phyloP scores from a whole-genome alignment of 106 monocot species.

The Allium fistulosum region DNA sequence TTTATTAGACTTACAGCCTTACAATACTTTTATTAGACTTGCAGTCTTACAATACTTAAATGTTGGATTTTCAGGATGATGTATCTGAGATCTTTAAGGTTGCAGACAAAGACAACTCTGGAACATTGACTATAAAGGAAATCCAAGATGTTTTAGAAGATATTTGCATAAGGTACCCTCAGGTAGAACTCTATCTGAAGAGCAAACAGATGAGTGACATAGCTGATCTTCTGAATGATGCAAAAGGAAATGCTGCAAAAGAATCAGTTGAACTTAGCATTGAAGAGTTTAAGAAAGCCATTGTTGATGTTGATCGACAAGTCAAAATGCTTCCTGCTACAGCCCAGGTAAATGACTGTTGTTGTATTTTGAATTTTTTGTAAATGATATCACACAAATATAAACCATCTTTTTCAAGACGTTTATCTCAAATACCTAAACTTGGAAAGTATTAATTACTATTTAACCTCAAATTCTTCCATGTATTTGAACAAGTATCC shows the following conservation, averaged over 20 bases:
- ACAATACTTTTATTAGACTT: background rate
- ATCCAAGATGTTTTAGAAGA: conserved; percentile 53
- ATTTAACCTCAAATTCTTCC: too few species aligned
- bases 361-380: background rate
- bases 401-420: too few species aligned
- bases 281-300: conserved; percentile 55
- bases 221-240: conserved; percentile 30
- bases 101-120: conserved; percentile 62
- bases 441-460: too few species aligned
- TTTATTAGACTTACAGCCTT: background rate
- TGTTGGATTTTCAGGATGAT: conserved; percentile 36
- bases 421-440: too few species aligned
- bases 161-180: conserved; percentile 43
- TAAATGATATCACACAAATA: too few species aligned
- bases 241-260: conserved; percentile 28
- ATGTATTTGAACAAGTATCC: too few species aligned
- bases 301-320: conserved; percentile 37
- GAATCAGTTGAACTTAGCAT: conserved; percentile 40
- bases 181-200: conserved; percentile 34
- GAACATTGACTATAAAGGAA: conserved; percentile 56
- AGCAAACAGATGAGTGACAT: conserved; percentile 44
- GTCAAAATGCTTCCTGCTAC: conserved; percentile 62
- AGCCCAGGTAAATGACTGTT: conserved; percentile 40
- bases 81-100: conserved; percentile 47
- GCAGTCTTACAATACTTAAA: background rate